Evolutionary conservation across 306 rosid genomes (phyloP).

Genomic region (Vigna angularis): DNA sequence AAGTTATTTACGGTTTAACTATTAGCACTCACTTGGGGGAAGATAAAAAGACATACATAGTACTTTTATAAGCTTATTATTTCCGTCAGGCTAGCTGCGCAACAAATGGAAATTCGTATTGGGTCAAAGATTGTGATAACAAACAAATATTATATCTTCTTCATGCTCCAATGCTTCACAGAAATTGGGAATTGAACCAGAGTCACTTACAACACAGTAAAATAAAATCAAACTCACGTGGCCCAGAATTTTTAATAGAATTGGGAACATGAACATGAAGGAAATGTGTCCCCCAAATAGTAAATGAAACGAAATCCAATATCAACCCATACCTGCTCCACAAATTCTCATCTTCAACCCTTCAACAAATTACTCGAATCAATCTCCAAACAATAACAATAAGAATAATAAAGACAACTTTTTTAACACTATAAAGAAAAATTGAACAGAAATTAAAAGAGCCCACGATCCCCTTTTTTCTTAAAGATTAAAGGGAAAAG

Average conservation of each 20-base stretch:
- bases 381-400: slow-evolving; percentile 31
- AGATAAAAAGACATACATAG: background rate
- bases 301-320: slow-evolving; percentile 22
- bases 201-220: background rate
- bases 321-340: slow-evolving; percentile 55
- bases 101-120: slow-evolving; percentile 6
- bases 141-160: slow-evolving; percentile 6
- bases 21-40: slow-evolving; percentile 14
- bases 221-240: slow-evolving; percentile 18
- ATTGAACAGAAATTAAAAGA: slow-evolving; percentile 15
- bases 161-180: slow-evolving; percentile 9
- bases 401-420: background rate
- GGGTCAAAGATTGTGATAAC: slow-evolving; percentile 13
- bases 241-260: slow-evolving; percentile 27
- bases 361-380: slow-evolving; percentile 49
- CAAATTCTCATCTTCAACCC: slow-evolving; percentile 61
- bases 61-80: slow-evolving; percentile 35
- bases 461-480: background rate
- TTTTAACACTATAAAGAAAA: background rate
- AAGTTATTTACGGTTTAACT: slow-evolving; percentile 3
- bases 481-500: background rate
- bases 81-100: background rate
- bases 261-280: background rate
- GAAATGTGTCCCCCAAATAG: slow-evolving; percentile 17
- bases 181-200: slow-evolving; percentile 9